phyloP scores from a whole-genome alignment of 2,329 filamentous ascomycete genomes.

The Diplodia mutila region DNA sequence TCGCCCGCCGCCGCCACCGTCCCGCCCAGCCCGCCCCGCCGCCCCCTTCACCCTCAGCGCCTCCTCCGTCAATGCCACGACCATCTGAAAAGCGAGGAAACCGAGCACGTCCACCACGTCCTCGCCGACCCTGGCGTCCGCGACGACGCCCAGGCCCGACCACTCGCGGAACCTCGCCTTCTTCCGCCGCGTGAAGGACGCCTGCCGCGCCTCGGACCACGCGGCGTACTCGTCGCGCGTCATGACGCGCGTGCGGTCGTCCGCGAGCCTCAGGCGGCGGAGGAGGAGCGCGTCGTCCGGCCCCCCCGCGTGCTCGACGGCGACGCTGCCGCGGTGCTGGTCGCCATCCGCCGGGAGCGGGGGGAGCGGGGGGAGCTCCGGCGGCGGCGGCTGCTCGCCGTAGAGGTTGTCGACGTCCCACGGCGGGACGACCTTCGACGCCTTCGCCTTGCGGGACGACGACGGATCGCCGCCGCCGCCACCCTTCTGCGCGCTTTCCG shows the following conservation, averaged over 20 bases:
- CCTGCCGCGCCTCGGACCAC: not conserved
- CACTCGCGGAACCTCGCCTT: not conserved
- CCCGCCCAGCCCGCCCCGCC: not conserved
- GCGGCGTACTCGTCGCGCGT: not conserved
- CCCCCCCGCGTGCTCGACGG: too few species aligned
- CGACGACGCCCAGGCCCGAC: not conserved
- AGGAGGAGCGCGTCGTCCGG: not conserved
- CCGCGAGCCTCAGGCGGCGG: not conserved
- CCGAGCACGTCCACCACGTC: not conserved
- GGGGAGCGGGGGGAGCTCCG: too few species aligned
- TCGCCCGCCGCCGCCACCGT: too few species aligned
- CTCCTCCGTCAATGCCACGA: not conserved
- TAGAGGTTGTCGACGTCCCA: not conserved
- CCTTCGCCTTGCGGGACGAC: not conserved
- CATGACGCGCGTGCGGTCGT: not conserved
- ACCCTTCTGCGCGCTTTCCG: too few species aligned
- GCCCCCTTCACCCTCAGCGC: not conserved
- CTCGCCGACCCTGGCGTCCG: not conserved
- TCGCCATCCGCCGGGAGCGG: too few species aligned
- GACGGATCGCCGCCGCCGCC: not conserved
- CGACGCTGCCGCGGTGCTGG: too few species aligned
- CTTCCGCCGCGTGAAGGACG: not conserved
- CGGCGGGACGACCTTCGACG: not conserved
- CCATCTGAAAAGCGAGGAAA: not conserved
- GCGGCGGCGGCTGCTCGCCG: too few species aligned